Evolutionary conservation across 106 monocot genomes (phyloP), one percentile per base, ranked within the genome.

Genomic region (Xerophyta viscosa): DNA sequence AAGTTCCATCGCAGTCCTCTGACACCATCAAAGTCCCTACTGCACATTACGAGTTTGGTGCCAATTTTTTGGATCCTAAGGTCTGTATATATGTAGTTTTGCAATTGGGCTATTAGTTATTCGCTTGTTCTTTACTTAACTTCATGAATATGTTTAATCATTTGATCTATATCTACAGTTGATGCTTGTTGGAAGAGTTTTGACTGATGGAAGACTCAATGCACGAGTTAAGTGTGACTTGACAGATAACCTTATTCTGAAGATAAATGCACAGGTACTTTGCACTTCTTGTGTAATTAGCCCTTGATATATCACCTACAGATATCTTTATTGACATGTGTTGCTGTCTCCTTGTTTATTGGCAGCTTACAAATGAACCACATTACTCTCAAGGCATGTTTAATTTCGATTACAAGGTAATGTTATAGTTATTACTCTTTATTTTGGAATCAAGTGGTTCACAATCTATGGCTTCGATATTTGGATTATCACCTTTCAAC

Each of bases 351-450:
- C 29, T 6, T 66, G 29, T 44, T 51, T 45, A 57, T 29, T 25
- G 14, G 9, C 83, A 99, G 98, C 98, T 90, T 51, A 86, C 98
- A 46, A 82, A 86, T 62, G 98, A 99, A 57, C 77, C 90, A 33
- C 98, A 99, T 77, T 99, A 60, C 57, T 99, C 98, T 52, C 98
- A 99, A 50, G 90, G 98, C n/a, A 99, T 99, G 98, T 90, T 90
- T 74, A 90, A 99, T 71, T 99, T 91, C 51, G 98, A 99, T 65
- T 99, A 91, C 62, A 99, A 99, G 98, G 98, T 99, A n/a, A n/a
- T n/a, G 18, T 56, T 15, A 12, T n/a, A n/a, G n/a, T n/a, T n/a
- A n/a, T n/a, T n/a, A n/a, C n/a, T n/a, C n/a, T n/a, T n/a, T n/a
- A n/a, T n/a, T n/a, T n/a, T n/a, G n/a, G n/a, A n/a, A n/a, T n/a